Conservation (phyloP, 2,329 filamentous ascomycete species). For the Phialophora chinensis region DNA sequence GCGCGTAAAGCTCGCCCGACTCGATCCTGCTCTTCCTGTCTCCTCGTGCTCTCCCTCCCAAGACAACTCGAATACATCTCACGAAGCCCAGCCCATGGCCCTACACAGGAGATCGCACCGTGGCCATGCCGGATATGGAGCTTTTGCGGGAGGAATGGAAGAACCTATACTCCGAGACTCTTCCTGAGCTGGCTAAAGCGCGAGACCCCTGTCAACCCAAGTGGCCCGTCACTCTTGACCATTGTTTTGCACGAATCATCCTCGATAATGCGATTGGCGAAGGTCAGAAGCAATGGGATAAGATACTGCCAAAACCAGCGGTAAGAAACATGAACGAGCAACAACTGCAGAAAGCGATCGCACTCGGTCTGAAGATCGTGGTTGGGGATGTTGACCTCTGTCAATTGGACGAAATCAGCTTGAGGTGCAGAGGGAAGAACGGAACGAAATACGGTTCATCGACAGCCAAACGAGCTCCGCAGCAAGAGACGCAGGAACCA, state of each 20-base stretch:
- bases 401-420: conserved; percentile 49
- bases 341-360: conserved; percentile 49
- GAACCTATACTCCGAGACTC: conserved; percentile 38
- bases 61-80: not conserved
- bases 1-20: not conserved
- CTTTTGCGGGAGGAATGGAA: conserved; percentile 36
- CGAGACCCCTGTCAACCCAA: conserved; percentile 41
- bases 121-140: conserved; percentile 26
- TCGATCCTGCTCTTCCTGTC: not conserved
- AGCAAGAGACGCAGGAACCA: not conserved
- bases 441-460: conserved; percentile 32
- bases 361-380: conserved; percentile 48
- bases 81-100: not conserved
- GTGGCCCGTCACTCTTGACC: conserved; percentile 50
- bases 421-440: conserved; percentile 48
- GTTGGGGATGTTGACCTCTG: conserved; percentile 48
- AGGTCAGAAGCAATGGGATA: conserved; percentile 51
- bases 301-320: conserved; percentile 51
- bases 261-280: conserved; percentile 49
- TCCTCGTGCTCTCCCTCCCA: not conserved
- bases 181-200: conserved; percentile 39
- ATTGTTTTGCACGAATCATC: conserved; percentile 40
- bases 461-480: not conserved
- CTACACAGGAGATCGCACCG: not conserved
- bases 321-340: conserved; percentile 51